Evolutionary conservation across 169 alveolate genomes (phyloP).

Genomic region (Plasmodium sp.): DNA sequence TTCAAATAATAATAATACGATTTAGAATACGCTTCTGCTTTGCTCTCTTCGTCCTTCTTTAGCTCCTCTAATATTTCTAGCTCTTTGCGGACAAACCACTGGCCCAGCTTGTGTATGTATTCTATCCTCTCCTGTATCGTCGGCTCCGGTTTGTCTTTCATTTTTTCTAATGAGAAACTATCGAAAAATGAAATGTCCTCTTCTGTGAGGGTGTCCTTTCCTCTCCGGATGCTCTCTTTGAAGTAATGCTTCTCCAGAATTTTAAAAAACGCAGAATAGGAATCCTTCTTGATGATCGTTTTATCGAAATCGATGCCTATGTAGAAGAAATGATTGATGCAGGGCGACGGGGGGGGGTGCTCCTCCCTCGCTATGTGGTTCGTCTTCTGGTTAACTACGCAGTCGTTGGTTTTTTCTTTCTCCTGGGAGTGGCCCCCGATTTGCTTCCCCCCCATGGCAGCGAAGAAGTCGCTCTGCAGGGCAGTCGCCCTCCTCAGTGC

Average conservation of each 20-base stretch:
- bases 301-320: constrained; percentile 64
- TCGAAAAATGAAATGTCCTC: constrained; percentile 37
- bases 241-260: background rate
- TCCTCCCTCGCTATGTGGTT: background rate
- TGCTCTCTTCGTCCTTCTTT: background rate
- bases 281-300: constrained; percentile 43
- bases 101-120: background rate
- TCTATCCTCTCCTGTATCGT: constrained; percentile 9
- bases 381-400: background rate
- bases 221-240: background rate
- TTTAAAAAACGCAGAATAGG: constrained; percentile 29
- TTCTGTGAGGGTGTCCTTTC: background rate
- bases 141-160: constrained; percentile 2
- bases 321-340: constrained; percentile 29
- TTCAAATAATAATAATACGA: constrained; percentile 47
- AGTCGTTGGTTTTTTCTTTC: background rate
- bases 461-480: constrained; percentile 5
- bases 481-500: background rate
- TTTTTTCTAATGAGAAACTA: background rate
- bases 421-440: background rate
- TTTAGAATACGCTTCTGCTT: background rate
- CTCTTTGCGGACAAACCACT: constrained; percentile 26
- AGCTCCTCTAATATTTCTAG: background rate
- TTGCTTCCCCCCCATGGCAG: background rate
- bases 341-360: background rate